A percentile compares a stretch with the other conserved stretches of the same genome.
phyloP scores from a whole-genome alignment of 2,329 filamentous ascomycete genomes.

The Ascomycota sp. region DNA sequence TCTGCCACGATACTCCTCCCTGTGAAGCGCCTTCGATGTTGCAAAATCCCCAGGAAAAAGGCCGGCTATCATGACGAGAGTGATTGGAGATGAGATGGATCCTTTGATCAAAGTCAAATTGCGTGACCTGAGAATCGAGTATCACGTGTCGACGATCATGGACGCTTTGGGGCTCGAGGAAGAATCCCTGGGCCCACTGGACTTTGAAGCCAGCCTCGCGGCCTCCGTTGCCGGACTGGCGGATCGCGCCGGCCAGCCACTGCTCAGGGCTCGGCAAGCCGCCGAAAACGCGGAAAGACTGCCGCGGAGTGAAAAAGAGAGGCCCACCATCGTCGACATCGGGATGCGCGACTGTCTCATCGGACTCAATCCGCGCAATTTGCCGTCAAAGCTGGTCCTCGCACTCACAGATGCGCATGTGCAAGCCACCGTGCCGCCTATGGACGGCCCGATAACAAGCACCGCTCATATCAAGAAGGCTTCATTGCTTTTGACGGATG shows the following conservation, averaged over 20 bases:
- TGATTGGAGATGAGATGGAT: slow-evolving; percentile 88
- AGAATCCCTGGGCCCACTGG: slow-evolving; percentile 41
- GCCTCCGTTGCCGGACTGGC: slow-evolving; percentile 62
- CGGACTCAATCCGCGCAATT: slow-evolving; percentile 62
- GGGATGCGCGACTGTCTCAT: slow-evolving; percentile 62
- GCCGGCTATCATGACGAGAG: slow-evolving; percentile 60
- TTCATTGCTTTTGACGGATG: slow-evolving; percentile 66
- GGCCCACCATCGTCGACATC: slow-evolving; percentile 48
- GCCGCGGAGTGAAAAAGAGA: neutral
- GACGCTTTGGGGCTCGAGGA: slow-evolving; percentile 53
- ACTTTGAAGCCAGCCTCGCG: slow-evolving; percentile 55
- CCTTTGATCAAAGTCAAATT: slow-evolving; percentile 77
- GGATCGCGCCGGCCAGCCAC: slow-evolving; percentile 34
- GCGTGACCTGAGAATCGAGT: slow-evolving; percentile 70
- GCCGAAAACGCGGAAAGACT: neutral
- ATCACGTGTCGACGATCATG: slow-evolving; percentile 67
- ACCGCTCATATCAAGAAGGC: slow-evolving; percentile 56
- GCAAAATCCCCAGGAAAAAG: slow-evolving; percentile 2
- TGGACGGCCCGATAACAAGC: slow-evolving; percentile 41
- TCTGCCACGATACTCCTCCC: slow-evolving; percentile 28
- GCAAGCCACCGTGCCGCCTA: slow-evolving; percentile 45
- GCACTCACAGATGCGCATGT: slow-evolving; percentile 62
- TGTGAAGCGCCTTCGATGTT: slow-evolving; percentile 41
- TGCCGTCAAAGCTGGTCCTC: slow-evolving; percentile 56
- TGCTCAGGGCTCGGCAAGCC: slow-evolving; percentile 10